Evolutionary conservation across 1,284 basidiomycete species (phyloP).

Genomic region (Singerocomus rubriflavus): DNA sequence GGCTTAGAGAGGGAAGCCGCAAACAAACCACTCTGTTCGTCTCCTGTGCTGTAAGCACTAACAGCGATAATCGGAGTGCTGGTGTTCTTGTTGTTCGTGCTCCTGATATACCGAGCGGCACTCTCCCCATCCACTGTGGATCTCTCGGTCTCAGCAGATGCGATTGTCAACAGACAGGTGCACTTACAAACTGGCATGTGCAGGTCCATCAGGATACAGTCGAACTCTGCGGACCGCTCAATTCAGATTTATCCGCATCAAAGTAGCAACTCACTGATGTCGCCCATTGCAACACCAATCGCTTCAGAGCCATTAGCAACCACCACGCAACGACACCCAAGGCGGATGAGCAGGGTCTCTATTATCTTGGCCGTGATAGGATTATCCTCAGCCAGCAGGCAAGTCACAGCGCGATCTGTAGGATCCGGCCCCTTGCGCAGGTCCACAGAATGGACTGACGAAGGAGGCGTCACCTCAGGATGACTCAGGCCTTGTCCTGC

Average conservation of each 20-base stretch:
- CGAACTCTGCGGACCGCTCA: slow-evolving; percentile 60
- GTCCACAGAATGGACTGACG: slow-evolving; percentile 77
- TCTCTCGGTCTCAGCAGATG: slow-evolving; percentile 1
- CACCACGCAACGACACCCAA: slow-evolving; percentile 92
- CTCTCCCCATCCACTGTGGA: slow-evolving; percentile 82
- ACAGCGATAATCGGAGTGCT: slow-evolving; percentile 91
- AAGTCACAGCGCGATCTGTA: slow-evolving; percentile 80
- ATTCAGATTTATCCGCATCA: slow-evolving; percentile 5
- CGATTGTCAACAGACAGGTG: neutral
- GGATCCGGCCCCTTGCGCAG: slow-evolving; percentile 67
- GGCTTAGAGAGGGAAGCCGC: slow-evolving; percentile 86
- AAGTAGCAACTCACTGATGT: slow-evolving; percentile 70
- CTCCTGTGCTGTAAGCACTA: slow-evolving; percentile 74
- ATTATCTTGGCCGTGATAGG: slow-evolving; percentile 96
- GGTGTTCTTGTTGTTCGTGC: slow-evolving; percentile 89
- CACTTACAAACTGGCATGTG: slow-evolving; percentile 85
- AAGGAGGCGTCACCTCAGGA: slow-evolving; percentile 63
- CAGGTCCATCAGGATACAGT: slow-evolving; percentile 86
- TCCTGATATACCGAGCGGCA: slow-evolving; percentile 91
- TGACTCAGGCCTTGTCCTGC: slow-evolving; percentile 51
- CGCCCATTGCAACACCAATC: slow-evolving; percentile 94
- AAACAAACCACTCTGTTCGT: slow-evolving; percentile 78
- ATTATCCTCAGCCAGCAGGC: slow-evolving; percentile 95
- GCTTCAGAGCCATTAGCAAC: slow-evolving; percentile 97
- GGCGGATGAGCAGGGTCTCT: slow-evolving; percentile 86